phyloP scores from a whole-genome alignment of 805 yeast genomes.

The Spathaspora boniae region DNA sequence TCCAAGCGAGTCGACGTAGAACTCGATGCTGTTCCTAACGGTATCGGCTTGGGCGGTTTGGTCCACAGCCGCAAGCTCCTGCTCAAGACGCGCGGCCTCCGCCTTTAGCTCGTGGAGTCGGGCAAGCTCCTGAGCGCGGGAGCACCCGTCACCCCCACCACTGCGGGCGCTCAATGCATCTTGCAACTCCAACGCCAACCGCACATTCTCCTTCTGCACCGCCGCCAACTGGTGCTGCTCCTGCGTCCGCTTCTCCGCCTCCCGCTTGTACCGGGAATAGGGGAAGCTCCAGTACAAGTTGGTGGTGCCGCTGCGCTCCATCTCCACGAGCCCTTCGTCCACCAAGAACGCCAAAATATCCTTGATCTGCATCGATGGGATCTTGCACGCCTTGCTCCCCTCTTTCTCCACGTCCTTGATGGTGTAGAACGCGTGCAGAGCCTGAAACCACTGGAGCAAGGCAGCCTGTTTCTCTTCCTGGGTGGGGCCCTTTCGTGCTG shows the following conservation, averaged over 20 bases:
- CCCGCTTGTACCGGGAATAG: slow-evolving; percentile 9
- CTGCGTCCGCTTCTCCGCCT: background rate
- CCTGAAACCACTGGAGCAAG: slow-evolving; percentile 7
- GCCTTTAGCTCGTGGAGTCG: background rate
- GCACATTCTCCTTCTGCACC: background rate
- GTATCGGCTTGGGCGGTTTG: background rate
- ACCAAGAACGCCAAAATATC: slow-evolving; percentile 44
- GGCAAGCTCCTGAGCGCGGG: slow-evolving; percentile 1
- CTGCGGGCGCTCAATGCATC: background rate
- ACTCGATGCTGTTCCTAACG: slow-evolving; percentile 5
- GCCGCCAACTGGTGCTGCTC: background rate
- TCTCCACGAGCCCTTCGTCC: slow-evolving; percentile 47
- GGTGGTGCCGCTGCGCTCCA: slow-evolving; percentile 54
- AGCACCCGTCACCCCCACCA: background rate
- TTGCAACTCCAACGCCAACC: background rate
- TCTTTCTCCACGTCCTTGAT: slow-evolving; percentile 50
- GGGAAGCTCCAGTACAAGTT: slow-evolving; percentile 51
- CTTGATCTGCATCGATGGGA: slow-evolving; percentile 54
- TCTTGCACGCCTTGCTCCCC: slow-evolving; percentile 44
- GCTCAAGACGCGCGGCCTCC: background rate
- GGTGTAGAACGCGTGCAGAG: slow-evolving; percentile 31
- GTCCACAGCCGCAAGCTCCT: background rate
- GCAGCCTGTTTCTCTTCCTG: slow-evolving; percentile 4
- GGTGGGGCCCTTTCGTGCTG: background rate
- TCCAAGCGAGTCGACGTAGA: slow-evolving; percentile 6